These are phyloP conservation scores for Isatis tinctoria DNA, from an alignment of 345 rosid genomes.

Conservation along the genomic window DNA sequence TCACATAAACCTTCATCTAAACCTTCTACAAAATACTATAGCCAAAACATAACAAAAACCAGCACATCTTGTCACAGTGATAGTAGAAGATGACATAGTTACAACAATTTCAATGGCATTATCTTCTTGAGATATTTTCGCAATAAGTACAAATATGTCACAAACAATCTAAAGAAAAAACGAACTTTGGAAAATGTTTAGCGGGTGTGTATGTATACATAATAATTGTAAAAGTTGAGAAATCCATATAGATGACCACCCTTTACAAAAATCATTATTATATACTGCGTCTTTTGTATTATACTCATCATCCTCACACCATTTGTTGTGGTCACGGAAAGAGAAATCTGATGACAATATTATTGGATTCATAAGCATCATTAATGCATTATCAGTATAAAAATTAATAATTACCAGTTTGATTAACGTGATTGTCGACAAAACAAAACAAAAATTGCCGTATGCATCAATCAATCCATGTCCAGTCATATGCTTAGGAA, in stretches of 20 bases:
- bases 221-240: neutral
- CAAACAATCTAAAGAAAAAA: neutral
- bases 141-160: neutral
- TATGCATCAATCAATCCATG: constrained; percentile 16
- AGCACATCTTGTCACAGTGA: neutral
- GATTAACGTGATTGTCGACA: constrained; percentile 4
- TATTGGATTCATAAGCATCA: constrained; percentile 10
- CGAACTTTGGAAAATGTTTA: neutral
- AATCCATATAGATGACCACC: constrained; percentile 16
- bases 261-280: neutral
- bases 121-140: neutral
- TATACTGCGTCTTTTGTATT: neutral
- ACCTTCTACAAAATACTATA: neutral
- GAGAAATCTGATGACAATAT: constrained; percentile 10
- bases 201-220: neutral
- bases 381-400: neutral
- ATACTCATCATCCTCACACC: neutral
- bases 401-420: constrained; percentile 3
- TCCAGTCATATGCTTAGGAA: constrained; percentile 1
- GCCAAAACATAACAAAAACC: neutral
- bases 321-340: constrained; percentile 19
- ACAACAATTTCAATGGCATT: neutral
- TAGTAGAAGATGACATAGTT: neutral
- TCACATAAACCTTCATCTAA: neutral
- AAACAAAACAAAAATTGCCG: constrained; percentile 6